Evolutionary conservation across 2,329 filamentous ascomycete genomes (phyloP).

Genomic region (Dothistroma pini): DNA sequence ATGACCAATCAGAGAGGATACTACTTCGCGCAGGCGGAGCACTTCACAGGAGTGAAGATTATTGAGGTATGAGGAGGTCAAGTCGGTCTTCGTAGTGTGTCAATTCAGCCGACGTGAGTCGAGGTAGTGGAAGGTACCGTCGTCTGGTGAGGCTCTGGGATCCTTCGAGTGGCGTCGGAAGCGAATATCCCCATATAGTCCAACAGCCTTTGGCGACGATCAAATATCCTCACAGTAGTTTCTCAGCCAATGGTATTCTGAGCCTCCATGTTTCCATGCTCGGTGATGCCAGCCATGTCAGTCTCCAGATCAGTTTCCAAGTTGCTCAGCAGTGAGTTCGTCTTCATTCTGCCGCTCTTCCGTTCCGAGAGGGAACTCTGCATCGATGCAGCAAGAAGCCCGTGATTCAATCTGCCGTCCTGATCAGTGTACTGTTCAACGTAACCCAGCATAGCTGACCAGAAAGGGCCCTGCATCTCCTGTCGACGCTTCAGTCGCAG

Average conservation of each 20-base stretch:
- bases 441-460: neutral
- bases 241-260: too few relatives aligned
- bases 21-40: conserved; percentile 12
- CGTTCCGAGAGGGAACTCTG: neutral
- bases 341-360: too few relatives aligned
- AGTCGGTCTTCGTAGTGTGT: too few relatives aligned
- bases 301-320: neutral
- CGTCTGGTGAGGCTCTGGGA: too few relatives aligned
- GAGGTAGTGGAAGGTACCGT: too few relatives aligned
- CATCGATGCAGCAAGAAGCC: neutral
- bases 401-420: neutral
- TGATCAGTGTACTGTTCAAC: neutral
- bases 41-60: conserved; percentile 8
- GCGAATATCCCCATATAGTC: too few relatives aligned
- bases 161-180: too few relatives aligned
- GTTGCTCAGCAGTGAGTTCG: too few relatives aligned
- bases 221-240: too few relatives aligned
- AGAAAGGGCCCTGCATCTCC: neutral
- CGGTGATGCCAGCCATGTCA: too few relatives aligned
- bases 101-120: neutral
- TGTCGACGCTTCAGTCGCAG: neutral
- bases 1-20: conserved; percentile 17
- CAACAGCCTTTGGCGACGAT: too few relatives aligned
- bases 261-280: too few relatives aligned
- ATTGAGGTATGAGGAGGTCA: conserved; percentile 1